Evolutionary conservation across 73 alveolate species (phyloP).

Genomic region (Symbiodinium pilosum): DNA sequence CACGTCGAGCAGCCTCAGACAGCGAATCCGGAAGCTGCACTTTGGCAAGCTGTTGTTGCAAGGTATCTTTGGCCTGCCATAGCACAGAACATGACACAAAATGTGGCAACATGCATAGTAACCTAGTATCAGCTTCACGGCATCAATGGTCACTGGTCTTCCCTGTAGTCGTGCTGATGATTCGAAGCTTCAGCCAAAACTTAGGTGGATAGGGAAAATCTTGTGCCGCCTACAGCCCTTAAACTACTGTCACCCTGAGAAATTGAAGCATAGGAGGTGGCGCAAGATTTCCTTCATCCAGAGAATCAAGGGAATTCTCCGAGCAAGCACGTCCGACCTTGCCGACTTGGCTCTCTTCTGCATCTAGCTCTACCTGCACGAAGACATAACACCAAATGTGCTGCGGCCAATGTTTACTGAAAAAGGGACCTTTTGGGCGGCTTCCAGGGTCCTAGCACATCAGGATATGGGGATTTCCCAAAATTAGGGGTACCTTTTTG

Average conservation of each 20-base stretch:
- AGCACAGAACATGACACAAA: background rate
- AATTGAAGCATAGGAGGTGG: background rate
- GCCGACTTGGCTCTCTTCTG: slow-evolving; percentile 53
- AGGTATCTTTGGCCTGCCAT: slow-evolving; percentile 44
- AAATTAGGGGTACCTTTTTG: too few species aligned
- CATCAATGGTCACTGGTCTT: too few species aligned
- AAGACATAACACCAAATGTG: background rate
- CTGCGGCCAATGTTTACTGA: background rate
- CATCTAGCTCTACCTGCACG: background rate
- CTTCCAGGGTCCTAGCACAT: background rate
- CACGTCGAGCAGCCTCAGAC: background rate
- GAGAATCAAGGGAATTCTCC: too few species aligned
- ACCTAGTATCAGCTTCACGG: too few species aligned
- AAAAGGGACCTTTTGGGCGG: background rate
- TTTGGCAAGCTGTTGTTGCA: slow-evolving; percentile 74
- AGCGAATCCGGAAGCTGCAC: slow-evolving; percentile 48
- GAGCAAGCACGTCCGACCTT: background rate
- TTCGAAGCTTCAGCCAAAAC: too few species aligned
- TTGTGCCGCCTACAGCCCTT: too few species aligned
- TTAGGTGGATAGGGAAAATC: too few species aligned
- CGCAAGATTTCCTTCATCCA: too few species aligned
- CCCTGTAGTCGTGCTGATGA: too few species aligned
- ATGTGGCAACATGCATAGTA: background rate
- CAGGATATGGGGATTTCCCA: background rate
- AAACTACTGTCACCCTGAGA: background rate